A percentile compares a stretch with the other conserved stretches of the same genome.
Conservation (phyloP, 208 protist genomes). For the Wallacemonas collosoma region DNA sequence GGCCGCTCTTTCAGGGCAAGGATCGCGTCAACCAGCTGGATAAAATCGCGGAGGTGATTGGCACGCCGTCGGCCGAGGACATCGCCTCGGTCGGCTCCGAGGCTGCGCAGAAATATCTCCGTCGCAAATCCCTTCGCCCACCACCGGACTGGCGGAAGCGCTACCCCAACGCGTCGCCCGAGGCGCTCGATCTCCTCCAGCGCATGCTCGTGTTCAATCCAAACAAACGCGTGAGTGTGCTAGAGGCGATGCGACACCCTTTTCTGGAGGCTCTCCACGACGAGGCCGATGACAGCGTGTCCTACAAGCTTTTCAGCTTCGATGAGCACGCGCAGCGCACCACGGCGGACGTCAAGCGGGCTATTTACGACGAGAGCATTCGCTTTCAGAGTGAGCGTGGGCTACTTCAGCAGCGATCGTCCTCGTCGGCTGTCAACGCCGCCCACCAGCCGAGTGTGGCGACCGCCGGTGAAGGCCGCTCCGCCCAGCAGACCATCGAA, state of each 20-base stretch:
- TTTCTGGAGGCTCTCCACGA: slow-evolving; percentile 89
- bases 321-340: slow-evolving; percentile 80
- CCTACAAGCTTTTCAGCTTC: slow-evolving; percentile 71
- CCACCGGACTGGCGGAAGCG: slow-evolving; percentile 62
- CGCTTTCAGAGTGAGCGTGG: slow-evolving; percentile 66
- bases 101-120: slow-evolving; percentile 90
- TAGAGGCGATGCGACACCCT: slow-evolving; percentile 89
- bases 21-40: slow-evolving; percentile 90
- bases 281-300: slow-evolving; percentile 63
- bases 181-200: slow-evolving; percentile 90
- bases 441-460: slow-evolving; percentile 40
- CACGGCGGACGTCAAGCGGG: slow-evolving; percentile 79
- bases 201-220: slow-evolving; percentile 94
- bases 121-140: slow-evolving; percentile 59
- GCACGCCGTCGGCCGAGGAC: slow-evolving; percentile 88
- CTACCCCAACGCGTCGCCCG: slow-evolving; percentile 75
- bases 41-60: slow-evolving; percentile 93
- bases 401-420: slow-evolving; percentile 25
- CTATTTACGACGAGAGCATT: slow-evolving; percentile 85
- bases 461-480: slow-evolving; percentile 68
- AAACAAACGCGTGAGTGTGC: slow-evolving; percentile 89
- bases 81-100: slow-evolving; percentile 71
- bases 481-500: slow-evolving; percentile 81
- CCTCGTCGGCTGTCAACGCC: slow-evolving; percentile 25
- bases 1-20: slow-evolving; percentile 89